Base-by-base conservation (phyloP, 2,329 filamentous ascomycete species). In the Colletotrichum australisinense region DNA sequence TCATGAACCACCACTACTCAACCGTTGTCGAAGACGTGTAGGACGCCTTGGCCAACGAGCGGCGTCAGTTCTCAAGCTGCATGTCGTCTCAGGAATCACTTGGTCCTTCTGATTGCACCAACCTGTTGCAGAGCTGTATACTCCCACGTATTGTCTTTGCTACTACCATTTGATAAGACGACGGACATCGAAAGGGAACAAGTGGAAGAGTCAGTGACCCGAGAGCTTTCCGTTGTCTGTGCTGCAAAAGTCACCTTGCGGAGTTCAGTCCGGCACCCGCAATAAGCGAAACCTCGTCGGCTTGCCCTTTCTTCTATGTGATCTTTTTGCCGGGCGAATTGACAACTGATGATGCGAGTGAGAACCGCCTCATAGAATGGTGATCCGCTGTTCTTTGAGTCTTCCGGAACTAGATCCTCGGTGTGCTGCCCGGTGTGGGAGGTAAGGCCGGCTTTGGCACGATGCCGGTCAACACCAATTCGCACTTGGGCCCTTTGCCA, bases 141-240 rank as follows among this genome's bases (percentile, higher is more conserved):
- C n/a, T 30, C 32, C 19, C 42, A 14, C 30, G 32, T 24, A 49
- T 7, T n/a, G 7, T 49, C 24, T 63, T 30, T 32, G 24, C 28
- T 30, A 26, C 9, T 38, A 55, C 28, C 22, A 28, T 9, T 12
- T 72, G 66, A 70, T 62, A 65, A 65, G 59, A 55, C 59, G 55
- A 70, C 53, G 12, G 42, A 8, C 57, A 46, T 24, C 30, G 26
- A 26, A 49, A 22, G 8, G 52, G 59, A 42, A 60, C 32, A 38
- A 24, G 9, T 35, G 26, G 19, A 52, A 1, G 26, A 22, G 26
- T n/a, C 52, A 65, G 55, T 49, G 59, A 49, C 46, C 60, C 42
- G n/a, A 52, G 35, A 46, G 35, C 52, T 35, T 28, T 38, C 38
- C 22, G 19, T 24, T 26, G 28, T 26, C 22, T 42, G 46, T 63